A percentile compares a stretch with the other conserved stretches of the same genome.
Evolutionary conservation across 371 early-diverging fungal genomes (phyloP).

Genomic region (Mortierella sp.): DNA sequence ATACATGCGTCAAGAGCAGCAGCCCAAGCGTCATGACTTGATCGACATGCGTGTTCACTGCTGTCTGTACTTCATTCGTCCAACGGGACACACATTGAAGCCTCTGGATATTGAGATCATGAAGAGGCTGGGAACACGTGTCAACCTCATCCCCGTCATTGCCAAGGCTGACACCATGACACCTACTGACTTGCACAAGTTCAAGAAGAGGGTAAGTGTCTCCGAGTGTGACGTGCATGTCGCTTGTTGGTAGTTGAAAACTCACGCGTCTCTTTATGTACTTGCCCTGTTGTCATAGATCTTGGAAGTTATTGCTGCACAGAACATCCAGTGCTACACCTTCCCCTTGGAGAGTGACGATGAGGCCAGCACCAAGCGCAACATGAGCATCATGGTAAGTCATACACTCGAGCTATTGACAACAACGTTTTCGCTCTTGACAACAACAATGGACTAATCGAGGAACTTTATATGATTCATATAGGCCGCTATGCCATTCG

Average conservation of each 20-base stretch:
- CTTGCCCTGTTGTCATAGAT: too few species aligned
- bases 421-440: background rate
- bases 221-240: too few species aligned
- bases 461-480: too few species aligned
- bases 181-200: slow-evolving; percentile 79
- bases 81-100: slow-evolving; percentile 85
- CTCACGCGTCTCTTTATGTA: background rate
- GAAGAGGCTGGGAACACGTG: slow-evolving; percentile 85
- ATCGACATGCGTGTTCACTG: slow-evolving; percentile 94
- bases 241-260: background rate
- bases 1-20: slow-evolving; percentile 88
- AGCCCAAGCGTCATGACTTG: slow-evolving; percentile 79
- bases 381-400: slow-evolving; percentile 81
- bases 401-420: background rate
- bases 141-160: slow-evolving; percentile 94
- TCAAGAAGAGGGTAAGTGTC: slow-evolving; percentile 88
- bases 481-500: slow-evolving; percentile 91
- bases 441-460: too few species aligned
- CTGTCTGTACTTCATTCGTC: slow-evolving; percentile 88
- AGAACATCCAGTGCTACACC: slow-evolving; percentile 85
- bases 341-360: slow-evolving; percentile 91
- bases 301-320: slow-evolving; percentile 79
- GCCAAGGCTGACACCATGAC: slow-evolving; percentile 95
- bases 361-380: slow-evolving; percentile 81
- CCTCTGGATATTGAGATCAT: slow-evolving; percentile 91